Percentiles rank a stretch among this genome's conserved stretches.
Evolutionary conservation across 257 asterid genomes (phyloP).

Genomic region (Cruciata laevipes): DNA sequence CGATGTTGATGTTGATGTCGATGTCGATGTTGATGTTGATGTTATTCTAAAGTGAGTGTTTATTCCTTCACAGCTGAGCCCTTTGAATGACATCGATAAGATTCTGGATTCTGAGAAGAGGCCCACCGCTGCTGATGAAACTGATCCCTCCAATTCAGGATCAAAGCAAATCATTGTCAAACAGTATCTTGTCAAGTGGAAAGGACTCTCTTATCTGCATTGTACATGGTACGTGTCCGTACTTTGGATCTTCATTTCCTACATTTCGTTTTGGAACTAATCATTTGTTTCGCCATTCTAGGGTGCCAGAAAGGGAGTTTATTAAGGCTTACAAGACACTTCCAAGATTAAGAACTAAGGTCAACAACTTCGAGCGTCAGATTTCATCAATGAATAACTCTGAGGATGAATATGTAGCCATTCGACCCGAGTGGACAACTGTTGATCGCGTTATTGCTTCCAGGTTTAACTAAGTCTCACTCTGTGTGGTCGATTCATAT

Average conservation of each 20-base stretch:
- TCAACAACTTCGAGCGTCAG: constrained; percentile 73
- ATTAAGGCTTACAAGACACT: constrained; percentile 78
- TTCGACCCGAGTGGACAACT: constrained; percentile 94
- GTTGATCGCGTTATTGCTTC: constrained; percentile 83
- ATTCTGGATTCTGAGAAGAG: constrained; percentile 91
- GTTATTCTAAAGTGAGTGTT: constrained; percentile 5
- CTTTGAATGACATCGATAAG: constrained; percentile 77
- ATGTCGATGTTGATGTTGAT: constrained; percentile 19
- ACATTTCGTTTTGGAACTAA: not conserved
- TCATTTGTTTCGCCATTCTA: constrained; percentile 25
- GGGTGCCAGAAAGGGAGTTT: constrained; percentile 94
- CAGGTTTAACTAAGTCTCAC: constrained; percentile 44
- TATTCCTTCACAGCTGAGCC: constrained; percentile 52
- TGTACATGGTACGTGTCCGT: constrained; percentile 56
- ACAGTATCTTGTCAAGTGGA: constrained; percentile 96
- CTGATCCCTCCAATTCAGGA: constrained; percentile 58
- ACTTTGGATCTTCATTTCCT: not conserved
- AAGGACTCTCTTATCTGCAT: constrained; percentile 85
- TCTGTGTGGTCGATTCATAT: not conserved
- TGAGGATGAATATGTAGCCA: constrained; percentile 75
- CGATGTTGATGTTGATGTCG: constrained; percentile 18
- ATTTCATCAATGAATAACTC: constrained; percentile 55
- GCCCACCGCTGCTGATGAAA: constrained; percentile 59
- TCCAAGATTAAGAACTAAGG: constrained; percentile 85
- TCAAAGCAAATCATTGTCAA: constrained; percentile 72